phyloP scores from a whole-genome alignment of 108 stramenopile species.

The Pinguiococcus pyrenoidosus region DNA sequence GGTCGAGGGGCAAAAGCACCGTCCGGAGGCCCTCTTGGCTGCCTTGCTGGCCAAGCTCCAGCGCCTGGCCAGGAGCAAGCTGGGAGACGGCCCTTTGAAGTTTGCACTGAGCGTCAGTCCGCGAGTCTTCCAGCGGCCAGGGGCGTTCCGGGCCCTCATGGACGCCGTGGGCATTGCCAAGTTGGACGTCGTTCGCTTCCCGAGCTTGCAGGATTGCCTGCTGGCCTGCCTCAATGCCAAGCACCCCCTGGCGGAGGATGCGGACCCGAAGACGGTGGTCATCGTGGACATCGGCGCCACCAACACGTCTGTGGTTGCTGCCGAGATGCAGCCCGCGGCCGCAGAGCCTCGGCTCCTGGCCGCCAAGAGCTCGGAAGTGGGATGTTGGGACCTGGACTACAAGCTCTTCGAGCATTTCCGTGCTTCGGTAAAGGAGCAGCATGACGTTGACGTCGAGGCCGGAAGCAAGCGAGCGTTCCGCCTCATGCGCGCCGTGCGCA shows the following conservation, averaged over 20 bases:
- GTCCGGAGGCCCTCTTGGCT: not conserved
- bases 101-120: slow-evolving; percentile 11
- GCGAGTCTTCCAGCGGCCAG: slow-evolving; percentile 7
- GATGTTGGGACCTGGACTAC: not conserved
- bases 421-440: not conserved
- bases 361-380: not conserved
- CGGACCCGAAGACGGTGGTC: slow-evolving; percentile 2
- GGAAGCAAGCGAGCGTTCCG: slow-evolving; percentile 2
- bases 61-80: not conserved
- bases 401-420: not conserved
- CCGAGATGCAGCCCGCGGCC: not conserved
- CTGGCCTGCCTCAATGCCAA: slow-evolving; percentile 8
- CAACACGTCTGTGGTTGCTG: slow-evolving; percentile 5
- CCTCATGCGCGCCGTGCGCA: slow-evolving; percentile 1
- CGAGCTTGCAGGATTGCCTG: slow-evolving; percentile 2
- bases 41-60: not conserved
- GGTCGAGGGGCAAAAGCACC: too few relatives aligned
- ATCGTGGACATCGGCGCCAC: slow-evolving; percentile 11
- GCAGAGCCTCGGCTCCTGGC: not conserved
- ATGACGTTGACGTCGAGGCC: not conserved
- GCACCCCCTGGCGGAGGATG: slow-evolving; percentile 11
- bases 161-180: too few relatives aligned
- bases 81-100: not conserved
- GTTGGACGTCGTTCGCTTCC: not conserved
- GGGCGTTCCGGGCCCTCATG: not conserved